Base-by-base conservation (phyloP, 352 stramenopile species). In the Blastocystis sp. region DNA sequence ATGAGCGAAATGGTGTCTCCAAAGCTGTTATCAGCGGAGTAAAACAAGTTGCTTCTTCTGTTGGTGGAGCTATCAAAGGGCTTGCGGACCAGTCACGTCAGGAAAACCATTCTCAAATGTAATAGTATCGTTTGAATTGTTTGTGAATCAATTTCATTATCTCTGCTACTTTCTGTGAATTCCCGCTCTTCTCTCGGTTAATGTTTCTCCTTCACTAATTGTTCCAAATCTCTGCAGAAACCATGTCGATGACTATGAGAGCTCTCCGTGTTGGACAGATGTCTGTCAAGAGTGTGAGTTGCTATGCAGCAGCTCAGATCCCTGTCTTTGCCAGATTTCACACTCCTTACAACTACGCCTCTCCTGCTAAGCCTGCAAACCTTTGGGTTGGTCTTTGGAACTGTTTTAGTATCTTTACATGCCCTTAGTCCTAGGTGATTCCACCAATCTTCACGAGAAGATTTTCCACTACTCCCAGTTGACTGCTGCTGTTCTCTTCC, bases 381-480 rank as follows among this genome's bases (percentile, higher is more conserved):
- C 75, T 86, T 74, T 86, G 75, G 75, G 75, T 73, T 27, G 75
- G 75, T 69, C 75, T 86, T 12, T 86, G 75, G 75, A 86, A 86
- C 43, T 71, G 75, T 86, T 61, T 63, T 6, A 16, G 9, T 59
- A 16, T 24, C 39, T 0, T 37, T 27, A 19, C 16, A 39, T 19
- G 7, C 6, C 3, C 24, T 63, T 32, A 80, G 37, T 63, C 43
- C 43, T 37, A 80, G 69, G 35, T 39, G 75, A 86, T 86, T 57
- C 37, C 61, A 75, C 75, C 42, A 86, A 86, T 75, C 61, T 86
- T 52, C 51, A 86, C 37, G 52, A 86, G 61, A 86, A 86, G 61
- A 86, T 86, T 46, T 86, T 86, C 75, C 75, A 86, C 43, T 86
- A 86, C 42, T 73, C 43, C 27, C 75, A 86, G 42, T 37, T 86